Evolutionary conservation across 495 filamentous ascomycete genomes (phyloP), one percentile per base, ranked within the genome.

Genomic region (Lophium mytilinum): DNA sequence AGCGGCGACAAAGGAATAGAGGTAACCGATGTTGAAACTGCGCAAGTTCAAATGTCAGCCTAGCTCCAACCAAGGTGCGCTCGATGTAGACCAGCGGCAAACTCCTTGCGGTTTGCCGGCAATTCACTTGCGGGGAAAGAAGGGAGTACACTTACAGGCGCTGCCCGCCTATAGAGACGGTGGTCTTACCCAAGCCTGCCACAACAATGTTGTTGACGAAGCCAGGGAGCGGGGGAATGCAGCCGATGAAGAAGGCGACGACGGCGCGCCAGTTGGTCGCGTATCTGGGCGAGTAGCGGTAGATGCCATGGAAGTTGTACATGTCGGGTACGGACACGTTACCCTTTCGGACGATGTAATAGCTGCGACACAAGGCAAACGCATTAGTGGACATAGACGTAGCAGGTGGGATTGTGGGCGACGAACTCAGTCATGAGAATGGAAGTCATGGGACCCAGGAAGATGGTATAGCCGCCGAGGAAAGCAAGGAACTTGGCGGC

Each of bases 11-110:
- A 56, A 56, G 43, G 54, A 56, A 33, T 56, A 56, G 21, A 62
- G 53, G 39, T 62, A 62, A n/a, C 60, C 60, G 36, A 62, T 62
- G 35, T 46, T 40, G 45, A 62, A 62, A 24, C 54, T 62, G 37
- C 41, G 21, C n/a, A 6, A 36, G 19, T n/a, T 14, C 19, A 21
- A 11, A 17, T 10, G 51, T 53, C 36, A 33, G 21, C 17, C 4
- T 15, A 7, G 34, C 17, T 18, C 49, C 33, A 21, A 33, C 33
- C 17, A 35, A 17, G 34, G 2, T 37, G 34, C 33, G 19, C 33
- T 18, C 49, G 21, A 34, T 4, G 12, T 18, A 2, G 34, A 15
- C 17, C n/a, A 52, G n/a, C n/a, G 19, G 19, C 49, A 52, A 37
- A 7, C 37, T 17, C 39, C 9, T 41, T 41, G 39, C 39, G 39